Evolutionary conservation across 2,329 filamentous ascomycete species (phyloP), one percentile per base, ranked within the genome.

Genomic region (Penicillium paneum): DNA sequence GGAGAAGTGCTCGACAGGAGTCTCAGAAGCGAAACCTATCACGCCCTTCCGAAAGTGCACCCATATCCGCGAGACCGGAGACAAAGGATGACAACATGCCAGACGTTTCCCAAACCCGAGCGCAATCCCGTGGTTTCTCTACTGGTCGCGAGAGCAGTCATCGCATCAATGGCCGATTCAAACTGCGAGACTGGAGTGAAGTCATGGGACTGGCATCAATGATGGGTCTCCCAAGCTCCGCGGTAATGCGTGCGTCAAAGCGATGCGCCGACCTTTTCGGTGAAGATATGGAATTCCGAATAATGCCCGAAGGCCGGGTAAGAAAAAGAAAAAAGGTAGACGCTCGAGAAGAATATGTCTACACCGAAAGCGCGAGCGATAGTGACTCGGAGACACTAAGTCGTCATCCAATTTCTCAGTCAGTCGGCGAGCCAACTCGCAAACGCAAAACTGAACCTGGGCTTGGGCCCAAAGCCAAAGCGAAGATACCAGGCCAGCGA

Each of bases 131-230:
- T 15, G 59, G 49, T 21, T 54, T 52, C 1, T 29, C 34, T n/a
- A 32, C 48, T n/a, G 41, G 50, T 13, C 32, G 19, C 15, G 41
- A 36, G 39, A 56, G 43, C 47, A 47, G 28, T 46, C 58, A 29
- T 32, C 31, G 26, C 57, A 46, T 43, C 52, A 58, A 31, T 19
- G 52, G 32, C 52, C 62, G 56, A 49, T 64, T 66, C 34, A 67
- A 67, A 28, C 75, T 84, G 12, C 82, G 89, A 21, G 89, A 95
- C 74, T 97, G 93, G 93, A 88, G 85, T 61, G 90, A 96, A 61
- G 82, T 97, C 1, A 74, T 97, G 28, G 89, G 89, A 0, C 80
- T 91, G 0, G 93, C 93, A 3, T 82, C 89, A 0, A 74, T 95
- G 46, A 83, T 83, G 2, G 90, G 89, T 0, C 92, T 91, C 72